phyloP scores from a whole-genome alignment of 257 asterid species.

The Coffea eugenioides region DNA sequence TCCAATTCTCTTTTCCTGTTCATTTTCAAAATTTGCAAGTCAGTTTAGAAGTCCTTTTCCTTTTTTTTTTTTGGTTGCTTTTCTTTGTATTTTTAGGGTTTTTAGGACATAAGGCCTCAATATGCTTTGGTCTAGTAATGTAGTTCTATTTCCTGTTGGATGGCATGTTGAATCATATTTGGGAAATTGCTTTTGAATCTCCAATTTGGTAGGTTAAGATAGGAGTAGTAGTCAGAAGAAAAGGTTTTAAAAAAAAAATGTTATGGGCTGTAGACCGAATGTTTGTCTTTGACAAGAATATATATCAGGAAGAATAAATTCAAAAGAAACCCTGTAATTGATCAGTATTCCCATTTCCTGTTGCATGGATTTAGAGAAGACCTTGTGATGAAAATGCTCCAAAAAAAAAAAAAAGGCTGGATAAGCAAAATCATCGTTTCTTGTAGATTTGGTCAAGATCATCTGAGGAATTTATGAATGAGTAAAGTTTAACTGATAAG shows the following conservation, averaged over 20 bases:
- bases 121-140: neutral
- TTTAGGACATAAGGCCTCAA: neutral
- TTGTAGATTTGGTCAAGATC: neutral
- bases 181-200: neutral
- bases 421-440: neutral
- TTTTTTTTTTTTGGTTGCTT: neutral
- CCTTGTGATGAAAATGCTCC: neutral
- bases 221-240: too few relatives aligned
- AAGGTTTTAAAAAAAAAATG: too few relatives aligned
- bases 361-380: neutral
- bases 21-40: neutral
- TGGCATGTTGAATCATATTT: neutral
- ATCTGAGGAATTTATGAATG: neutral
- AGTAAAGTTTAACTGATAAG: neutral
- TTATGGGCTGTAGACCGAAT: neutral
- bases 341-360: neutral
- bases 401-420: neutral
- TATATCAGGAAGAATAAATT: neutral
- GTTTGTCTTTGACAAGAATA: neutral
- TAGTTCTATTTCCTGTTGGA: neutral
- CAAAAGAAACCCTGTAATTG: neutral
- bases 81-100: too few relatives aligned
- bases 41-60: neutral
- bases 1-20: neutral
- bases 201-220: neutral